Base-by-base conservation (phyloP, 768 basidiomycete species). In the Baorangia bicolor region DNA sequence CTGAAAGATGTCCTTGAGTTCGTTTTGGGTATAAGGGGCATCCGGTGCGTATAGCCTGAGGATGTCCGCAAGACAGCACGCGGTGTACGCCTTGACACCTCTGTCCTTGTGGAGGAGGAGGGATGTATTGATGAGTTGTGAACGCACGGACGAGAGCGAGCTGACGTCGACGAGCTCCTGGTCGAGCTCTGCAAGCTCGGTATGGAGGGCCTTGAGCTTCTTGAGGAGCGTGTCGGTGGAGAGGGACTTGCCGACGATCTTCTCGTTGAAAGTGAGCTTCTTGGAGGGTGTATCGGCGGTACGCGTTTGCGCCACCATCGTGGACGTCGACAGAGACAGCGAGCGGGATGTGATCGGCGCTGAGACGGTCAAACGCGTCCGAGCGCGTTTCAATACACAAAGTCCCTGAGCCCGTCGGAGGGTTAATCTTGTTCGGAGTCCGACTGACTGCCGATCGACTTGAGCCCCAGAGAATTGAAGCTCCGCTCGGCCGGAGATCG, bases 1-100 rank as follows among this genome's bases (percentile, higher is more conserved):
- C 64, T 94, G 86, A 73, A 99, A 99, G 69, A 98, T 95, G 72
- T 97, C 94, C 77, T 91, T 81, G 34, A 98, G 84, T 70, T 98
- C 92, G 45, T 80, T 73, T 47, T 88, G 86, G 14, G 88, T 95
- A 69, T 96, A 98, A 13, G 97, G 97, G 23, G 97, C 95, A 71
- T 98, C 94, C 1, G 97, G 97, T 2, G 97, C 97, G 70, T 93
- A 98, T 37, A 98, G 81, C 40, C 94, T 77, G 56, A 99, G 85
- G 51, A 98, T 80, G 70, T 99, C 95, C 2, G 94, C 94, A 35
- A 99, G 81, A 73, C 94, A 98, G 72, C 93, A 96, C 0, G 94
- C 94, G 5, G 90, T 84, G 64, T 90, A 95, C 0, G 95, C 95
- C 72, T 97, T 98, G 61, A 99, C 94, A 25, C 94, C 94, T 40